These are phyloP conservation scores for Boletus sp. DNA, from an alignment of 768 basidiomycete genomes.

Conservation along the genomic window DNA sequence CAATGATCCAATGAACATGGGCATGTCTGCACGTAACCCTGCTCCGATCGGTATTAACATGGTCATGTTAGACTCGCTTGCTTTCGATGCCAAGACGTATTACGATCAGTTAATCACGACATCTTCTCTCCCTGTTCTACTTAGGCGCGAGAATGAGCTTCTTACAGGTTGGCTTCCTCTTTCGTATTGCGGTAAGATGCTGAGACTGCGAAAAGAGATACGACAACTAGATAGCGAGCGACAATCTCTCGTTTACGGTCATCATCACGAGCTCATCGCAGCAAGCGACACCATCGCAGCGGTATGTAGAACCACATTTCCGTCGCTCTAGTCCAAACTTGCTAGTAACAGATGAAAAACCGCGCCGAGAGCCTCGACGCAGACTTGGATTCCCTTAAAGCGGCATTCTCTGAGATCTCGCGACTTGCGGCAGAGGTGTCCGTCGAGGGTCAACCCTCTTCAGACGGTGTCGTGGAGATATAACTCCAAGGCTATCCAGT, in stretches of 20 bases:
- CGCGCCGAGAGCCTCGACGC: constrained; percentile 83
- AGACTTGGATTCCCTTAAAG: constrained; percentile 77
- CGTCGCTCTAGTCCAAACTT: not conserved
- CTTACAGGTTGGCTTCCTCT: constrained; percentile 49
- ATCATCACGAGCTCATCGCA: constrained; percentile 92
- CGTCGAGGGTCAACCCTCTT: constrained; percentile 36
- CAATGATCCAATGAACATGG: constrained; percentile 81
- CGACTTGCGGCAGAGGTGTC: constrained; percentile 69
- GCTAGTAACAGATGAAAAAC: constrained; percentile 70
- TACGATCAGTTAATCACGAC: constrained; percentile 87
- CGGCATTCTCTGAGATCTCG: constrained; percentile 85
- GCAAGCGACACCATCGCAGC: constrained; percentile 90
- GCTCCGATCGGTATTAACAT: constrained; percentile 1
- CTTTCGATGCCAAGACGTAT: constrained; percentile 80
- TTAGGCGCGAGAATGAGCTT: constrained; percentile 83
- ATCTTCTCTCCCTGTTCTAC: constrained; percentile 64
- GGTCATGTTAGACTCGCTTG: constrained; percentile 59
- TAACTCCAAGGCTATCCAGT: not conserved
- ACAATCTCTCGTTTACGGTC: constrained; percentile 91
- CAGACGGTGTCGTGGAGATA: not conserved
- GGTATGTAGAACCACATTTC: constrained; percentile 41
- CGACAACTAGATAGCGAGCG: constrained; percentile 83
- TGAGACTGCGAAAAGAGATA: constrained; percentile 57
- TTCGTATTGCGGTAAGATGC: not conserved
- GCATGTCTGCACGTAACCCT: constrained; percentile 36